Evolutionary conservation across 768 basidiomycete genomes (phyloP).

Genomic region (Flagelloscypha sp.): DNA sequence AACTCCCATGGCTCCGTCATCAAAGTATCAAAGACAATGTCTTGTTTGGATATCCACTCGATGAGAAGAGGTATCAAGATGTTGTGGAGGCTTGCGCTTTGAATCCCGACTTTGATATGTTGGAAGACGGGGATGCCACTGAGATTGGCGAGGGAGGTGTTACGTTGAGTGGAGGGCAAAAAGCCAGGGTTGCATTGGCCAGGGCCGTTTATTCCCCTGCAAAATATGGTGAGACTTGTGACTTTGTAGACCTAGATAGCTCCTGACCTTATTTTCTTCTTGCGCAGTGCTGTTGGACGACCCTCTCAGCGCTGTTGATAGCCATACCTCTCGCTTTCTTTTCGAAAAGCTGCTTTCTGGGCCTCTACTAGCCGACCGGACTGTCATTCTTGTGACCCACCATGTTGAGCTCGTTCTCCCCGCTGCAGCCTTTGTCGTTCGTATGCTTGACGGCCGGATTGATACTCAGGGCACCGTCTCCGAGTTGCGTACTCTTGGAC

Average conservation of each 20-base stretch:
- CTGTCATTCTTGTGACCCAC: constrained; percentile 53
- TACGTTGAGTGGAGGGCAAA: constrained; percentile 8
- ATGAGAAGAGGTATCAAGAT: constrained; percentile 28
- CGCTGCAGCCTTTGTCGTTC: constrained; percentile 43
- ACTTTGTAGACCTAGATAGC: constrained; percentile 11
- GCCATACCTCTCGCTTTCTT: constrained; percentile 42
- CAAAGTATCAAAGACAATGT: constrained; percentile 46
- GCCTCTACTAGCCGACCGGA: constrained; percentile 44
- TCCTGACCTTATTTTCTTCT: background rate
- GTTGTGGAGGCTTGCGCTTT: constrained; percentile 37
- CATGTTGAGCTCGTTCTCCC: constrained; percentile 59
- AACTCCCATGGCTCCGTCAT: constrained; percentile 34
- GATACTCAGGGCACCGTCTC: constrained; percentile 45
- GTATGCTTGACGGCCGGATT: constrained; percentile 54
- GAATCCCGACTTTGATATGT: constrained; percentile 35
- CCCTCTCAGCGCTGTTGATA: constrained; percentile 47
- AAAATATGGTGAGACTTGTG: constrained; percentile 38
- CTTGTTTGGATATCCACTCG: constrained; percentile 40
- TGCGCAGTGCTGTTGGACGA: constrained; percentile 39
- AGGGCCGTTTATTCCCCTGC: constrained; percentile 33
- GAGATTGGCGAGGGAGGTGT: constrained; percentile 13
- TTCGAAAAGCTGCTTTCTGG: constrained; percentile 48
- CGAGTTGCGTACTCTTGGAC: constrained; percentile 38
- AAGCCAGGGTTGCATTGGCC: constrained; percentile 36
- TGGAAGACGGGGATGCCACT: constrained; percentile 30